Conservation (phyloP, 2,329 filamentous ascomycete species). For the Fusarium verticillioides region DNA sequence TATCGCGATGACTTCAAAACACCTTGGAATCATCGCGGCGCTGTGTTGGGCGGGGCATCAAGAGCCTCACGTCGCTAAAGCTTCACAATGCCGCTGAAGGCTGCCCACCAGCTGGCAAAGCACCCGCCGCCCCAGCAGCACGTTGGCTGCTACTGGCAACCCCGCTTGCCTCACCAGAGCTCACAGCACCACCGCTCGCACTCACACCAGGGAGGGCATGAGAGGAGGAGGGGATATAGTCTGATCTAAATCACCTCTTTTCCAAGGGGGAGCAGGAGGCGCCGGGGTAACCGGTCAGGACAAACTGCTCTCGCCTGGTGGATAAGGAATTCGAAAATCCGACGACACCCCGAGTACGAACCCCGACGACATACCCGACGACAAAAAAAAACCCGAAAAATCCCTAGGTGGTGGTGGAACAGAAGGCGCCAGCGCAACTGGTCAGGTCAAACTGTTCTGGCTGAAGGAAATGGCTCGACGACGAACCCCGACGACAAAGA, state of each 20-base stretch:
- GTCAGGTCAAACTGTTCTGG: constrained; percentile 44
- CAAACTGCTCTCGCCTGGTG: constrained; percentile 40
- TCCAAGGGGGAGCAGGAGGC: constrained; percentile 38
- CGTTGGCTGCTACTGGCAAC: not conserved
- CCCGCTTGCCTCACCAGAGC: not conserved
- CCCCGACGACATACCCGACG: not conserved
- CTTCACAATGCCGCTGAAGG: not conserved
- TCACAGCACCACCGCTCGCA: not conserved
- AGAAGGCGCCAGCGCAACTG: constrained; percentile 42
- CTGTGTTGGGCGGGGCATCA: not conserved
- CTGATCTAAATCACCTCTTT: not conserved
- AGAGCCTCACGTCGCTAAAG: constrained; percentile 16
- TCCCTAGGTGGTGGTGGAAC: not conserved
- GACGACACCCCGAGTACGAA: constrained; percentile 32
- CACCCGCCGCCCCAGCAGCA: not conserved
- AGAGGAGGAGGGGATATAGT: constrained; percentile 20
- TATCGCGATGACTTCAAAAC: constrained; percentile 20
- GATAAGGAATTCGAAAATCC: constrained; percentile 4
- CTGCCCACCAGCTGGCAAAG: not conserved
- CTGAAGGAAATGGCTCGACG: constrained; percentile 9
- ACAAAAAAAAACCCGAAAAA: not conserved
- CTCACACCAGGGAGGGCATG: not conserved
- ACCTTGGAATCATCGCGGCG: constrained; percentile 14
- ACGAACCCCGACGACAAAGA: constrained; percentile 27
- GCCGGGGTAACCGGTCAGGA: constrained; percentile 45